phyloP scores from a whole-genome alignment of 2,329 filamentous ascomycete species.

The Xylaria sp. region DNA sequence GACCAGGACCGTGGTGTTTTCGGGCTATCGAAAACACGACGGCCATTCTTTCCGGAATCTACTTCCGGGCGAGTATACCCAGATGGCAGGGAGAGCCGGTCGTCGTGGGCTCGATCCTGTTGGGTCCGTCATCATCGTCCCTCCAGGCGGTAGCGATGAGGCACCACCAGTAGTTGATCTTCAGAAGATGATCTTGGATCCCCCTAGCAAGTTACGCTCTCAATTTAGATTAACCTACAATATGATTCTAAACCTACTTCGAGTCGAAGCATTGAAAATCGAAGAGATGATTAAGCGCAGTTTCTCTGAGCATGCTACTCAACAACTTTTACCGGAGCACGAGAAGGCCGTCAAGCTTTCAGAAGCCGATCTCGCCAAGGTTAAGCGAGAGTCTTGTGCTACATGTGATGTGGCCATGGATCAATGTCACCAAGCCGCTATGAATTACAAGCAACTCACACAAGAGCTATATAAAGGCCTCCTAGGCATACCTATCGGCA shows the following conservation, averaged over 20 bases:
- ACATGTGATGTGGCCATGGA: constrained; percentile 86
- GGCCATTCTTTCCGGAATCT: constrained; percentile 91
- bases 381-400: constrained; percentile 85
- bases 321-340: constrained; percentile 92
- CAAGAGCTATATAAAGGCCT: constrained; percentile 81
- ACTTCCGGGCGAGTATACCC: constrained; percentile 94
- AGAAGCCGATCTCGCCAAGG: constrained; percentile 89
- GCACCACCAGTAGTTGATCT: constrained; percentile 86
- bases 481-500: constrained; percentile 82
- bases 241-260: constrained; percentile 96
- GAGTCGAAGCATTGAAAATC: constrained; percentile 96
- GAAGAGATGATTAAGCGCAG: constrained; percentile 99
- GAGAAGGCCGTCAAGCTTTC: constrained; percentile 94
- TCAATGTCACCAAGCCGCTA: constrained; percentile 81
- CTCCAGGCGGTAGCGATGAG: constrained; percentile 81
- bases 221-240: constrained; percentile 99
- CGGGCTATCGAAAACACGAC: constrained; percentile 95
- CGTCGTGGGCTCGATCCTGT: constrained; percentile 92
- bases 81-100: constrained; percentile 96
- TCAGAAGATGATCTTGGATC: constrained; percentile 93
- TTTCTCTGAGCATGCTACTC: constrained; percentile 97
- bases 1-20: constrained; percentile 96
- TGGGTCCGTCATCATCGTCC: constrained; percentile 93
- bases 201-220: constrained; percentile 93
- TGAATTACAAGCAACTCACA: constrained; percentile 84